Base-by-base conservation (phyloP, 148 eudicot genomes). In the Cornus controversa region DNA sequence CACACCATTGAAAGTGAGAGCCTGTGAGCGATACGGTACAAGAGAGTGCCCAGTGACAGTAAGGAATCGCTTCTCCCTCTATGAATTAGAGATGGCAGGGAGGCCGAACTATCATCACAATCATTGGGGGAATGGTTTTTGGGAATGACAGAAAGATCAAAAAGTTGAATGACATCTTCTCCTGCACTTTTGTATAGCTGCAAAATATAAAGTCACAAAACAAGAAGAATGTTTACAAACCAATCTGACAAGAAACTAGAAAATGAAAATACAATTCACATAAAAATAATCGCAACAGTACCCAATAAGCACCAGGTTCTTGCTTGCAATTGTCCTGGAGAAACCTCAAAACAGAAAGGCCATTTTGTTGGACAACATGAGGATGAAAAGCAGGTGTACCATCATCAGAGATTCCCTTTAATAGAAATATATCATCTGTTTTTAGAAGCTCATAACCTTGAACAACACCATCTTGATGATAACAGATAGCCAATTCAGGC, bases 261-360 rank as follows among this genome's bases (percentile, higher is more conserved):
- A 72, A 71, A n/a, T 18, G 24, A 60, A 73, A 40, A 53, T 26
- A 50, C 16, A 37, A 72, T 20, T 37, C 14, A 75, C 66, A 78
- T 16, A 63, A 53, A 72, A 71, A 25, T 57, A 53, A 74, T 76
- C 25, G 42, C 7, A 72, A 71, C 34, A 42, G 58, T 93, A 96
- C 98, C 98, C 98, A 93, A 81, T 96, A 96, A 87, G 98, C 99
- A 82, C 99, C 99, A 54, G 99, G 99, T 80, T 96, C 99, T 85
- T 89, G 97, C 85, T 90, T 88, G 90, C 99, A 96, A 78, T 96
- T 96, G 67, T 89, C 99, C 84, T 96, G 86, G 78, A 96, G 96
- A 82, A 96, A 96, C 75, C 97, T 90, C 79, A 96, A 83, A 76
- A 96, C 99, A 62, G 97, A 90, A 60, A 90, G 92, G 53, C 99